phyloP scores from a whole-genome alignment of 1,139 yeast species.

The Schizosaccharomyces versatilis region DNA sequence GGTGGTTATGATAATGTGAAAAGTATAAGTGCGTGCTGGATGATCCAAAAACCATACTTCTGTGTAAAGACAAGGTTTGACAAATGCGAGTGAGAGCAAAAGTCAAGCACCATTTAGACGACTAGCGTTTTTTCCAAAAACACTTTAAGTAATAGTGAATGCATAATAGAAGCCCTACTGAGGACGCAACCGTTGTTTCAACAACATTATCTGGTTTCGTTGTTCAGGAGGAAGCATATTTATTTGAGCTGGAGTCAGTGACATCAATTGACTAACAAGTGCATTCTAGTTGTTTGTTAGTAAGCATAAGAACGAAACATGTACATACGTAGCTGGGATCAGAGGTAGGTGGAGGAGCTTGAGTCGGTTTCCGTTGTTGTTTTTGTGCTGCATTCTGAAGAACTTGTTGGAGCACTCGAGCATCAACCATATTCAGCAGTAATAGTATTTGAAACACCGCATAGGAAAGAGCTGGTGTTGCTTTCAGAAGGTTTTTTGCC shows the following conservation, averaged over 20 bases:
- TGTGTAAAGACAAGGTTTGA: too few species aligned
- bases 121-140: too few species aligned
- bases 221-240: conserved; percentile 39
- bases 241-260: conserved; percentile 43
- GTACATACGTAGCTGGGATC: conserved; percentile 7
- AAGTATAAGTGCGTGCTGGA: too few species aligned
- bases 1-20: too few species aligned
- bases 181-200: too few species aligned
- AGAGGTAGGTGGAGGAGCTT: conserved; percentile 7
- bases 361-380: conserved; percentile 15
- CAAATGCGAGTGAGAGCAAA: too few species aligned
- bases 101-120: too few species aligned
- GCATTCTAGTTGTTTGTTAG: conserved; percentile 18
- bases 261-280: conserved; percentile 29
- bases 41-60: too few species aligned
- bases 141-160: too few species aligned
- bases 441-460: conserved; percentile 62
- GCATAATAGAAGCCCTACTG: too few species aligned
- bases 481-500: conserved; percentile 39
- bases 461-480: conserved; percentile 58
- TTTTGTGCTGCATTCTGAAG: conserved; percentile 14
- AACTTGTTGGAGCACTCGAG: conserved; percentile 29
- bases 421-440: conserved; percentile 34
- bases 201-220: conserved; percentile 15
- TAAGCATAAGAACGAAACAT: neutral